Evolutionary conservation across 2,329 filamentous ascomycete genomes (phyloP).

Genomic region (Colletotrichum euphorbiae): DNA sequence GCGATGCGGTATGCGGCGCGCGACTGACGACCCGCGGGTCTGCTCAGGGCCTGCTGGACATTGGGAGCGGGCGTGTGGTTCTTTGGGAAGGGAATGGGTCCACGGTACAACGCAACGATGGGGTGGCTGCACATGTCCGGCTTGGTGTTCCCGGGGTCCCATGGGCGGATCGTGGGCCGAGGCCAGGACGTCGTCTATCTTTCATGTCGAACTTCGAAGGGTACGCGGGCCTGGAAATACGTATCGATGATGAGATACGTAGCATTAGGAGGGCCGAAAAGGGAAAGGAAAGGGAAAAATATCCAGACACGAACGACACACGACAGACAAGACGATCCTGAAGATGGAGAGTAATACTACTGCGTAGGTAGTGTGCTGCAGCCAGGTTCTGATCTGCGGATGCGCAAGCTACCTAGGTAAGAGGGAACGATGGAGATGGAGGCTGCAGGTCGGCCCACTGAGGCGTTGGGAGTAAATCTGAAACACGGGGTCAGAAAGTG

Average conservation of each 20-base stretch:
- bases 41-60: constrained; percentile 5
- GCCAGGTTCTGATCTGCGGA: too few species aligned
- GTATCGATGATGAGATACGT: background rate
- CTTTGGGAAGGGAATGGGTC: constrained; percentile 2
- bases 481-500: constrained; percentile 32
- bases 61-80: constrained; percentile 20
- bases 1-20: constrained; percentile 41
- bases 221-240: background rate
- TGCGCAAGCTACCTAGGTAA: background rate
- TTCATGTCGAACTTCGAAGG: too few species aligned
- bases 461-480: constrained; percentile 27
- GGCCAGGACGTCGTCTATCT: background rate
- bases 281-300: background rate
- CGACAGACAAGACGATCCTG: background rate
- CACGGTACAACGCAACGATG: constrained; percentile 34
- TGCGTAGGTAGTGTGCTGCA: constrained; percentile 1
- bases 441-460: constrained; percentile 21
- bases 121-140: constrained; percentile 25
- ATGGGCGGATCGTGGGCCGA: constrained; percentile 32
- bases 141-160: constrained; percentile 26
- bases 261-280: background rate
- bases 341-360: background rate
- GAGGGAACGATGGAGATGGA: background rate
- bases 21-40: constrained; percentile 30
- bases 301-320: constrained; percentile 10